Base-by-base conservation (phyloP, 192 early-diverging fungal genomes). In the Coemansia sp. region DNA sequence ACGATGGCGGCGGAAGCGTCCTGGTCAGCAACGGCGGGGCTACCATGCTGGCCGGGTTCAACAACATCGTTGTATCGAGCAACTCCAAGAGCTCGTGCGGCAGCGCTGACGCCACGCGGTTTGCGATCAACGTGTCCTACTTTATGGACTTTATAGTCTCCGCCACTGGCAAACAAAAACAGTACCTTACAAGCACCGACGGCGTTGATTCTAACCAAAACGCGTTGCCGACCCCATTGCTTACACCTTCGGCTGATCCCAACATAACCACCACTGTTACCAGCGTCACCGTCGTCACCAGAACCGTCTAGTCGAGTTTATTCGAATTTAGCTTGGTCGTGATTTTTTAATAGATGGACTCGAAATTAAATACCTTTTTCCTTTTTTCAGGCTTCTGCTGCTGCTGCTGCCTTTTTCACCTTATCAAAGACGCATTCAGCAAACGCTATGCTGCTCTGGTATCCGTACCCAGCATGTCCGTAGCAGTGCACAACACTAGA, bases 391-490 rank as follows among this genome's bases (percentile, higher is more conserved):
- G 22, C 22, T 25, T 25, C 22, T 25, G 42, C 42, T 5, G 42
- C 42, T 45, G 7, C 42, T 55, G 52, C 5, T 7, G 3, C 18
- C 12, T 55, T 8, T 12, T 66, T 32, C 0, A 72, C 38, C 20
- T 68, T 6, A 11, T 61, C 51, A n/a, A 17, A 34, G 12, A 75
- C 72, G 7, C 34, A 38, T 30, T 64, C 45, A 8, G 73, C 73
- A 49, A 62, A 75, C 18, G 58, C 67, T 14, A 69, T 14, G 45
- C 73, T 75, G 60, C 59, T 74, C 66, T 64, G 68, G 45, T 76
- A 85, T 66, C 86, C 89, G 77, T 78, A 89, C 1, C 87, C 87
- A 12, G 75, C 85, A 67, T 90, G 89, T 3, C 89, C 89, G 61
- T 90, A 90, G 65, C 85, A 86, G 62, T 90, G 89, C 7, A 85